Conservation (phyloP, 2,329 filamentous ascomycete species). For the Fusarium nisikadoi region DNA sequence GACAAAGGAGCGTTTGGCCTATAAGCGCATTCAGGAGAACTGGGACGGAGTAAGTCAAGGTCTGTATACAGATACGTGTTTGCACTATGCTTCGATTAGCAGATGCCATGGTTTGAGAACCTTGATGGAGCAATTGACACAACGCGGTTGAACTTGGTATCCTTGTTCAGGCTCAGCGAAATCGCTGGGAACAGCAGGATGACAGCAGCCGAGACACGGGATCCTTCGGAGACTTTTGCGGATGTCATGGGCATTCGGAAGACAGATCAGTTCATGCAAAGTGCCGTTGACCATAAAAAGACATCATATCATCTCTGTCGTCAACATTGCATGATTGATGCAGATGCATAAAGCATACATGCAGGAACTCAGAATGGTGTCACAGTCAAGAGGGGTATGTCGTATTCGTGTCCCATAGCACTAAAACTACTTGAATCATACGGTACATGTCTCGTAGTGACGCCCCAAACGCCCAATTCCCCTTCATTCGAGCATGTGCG, state of each 20-base stretch:
- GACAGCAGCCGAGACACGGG: neutral
- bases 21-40: no score
- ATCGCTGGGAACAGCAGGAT: neutral
- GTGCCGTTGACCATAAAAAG: no score
- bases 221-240: neutral
- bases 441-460: slow-evolving; percentile 7
- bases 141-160: neutral
- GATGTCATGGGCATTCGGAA: neutral
- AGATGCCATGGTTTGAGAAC: neutral
- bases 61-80: neutral
- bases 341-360: neutral
- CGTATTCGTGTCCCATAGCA: slow-evolving; percentile 3
- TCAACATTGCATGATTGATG: neutral
- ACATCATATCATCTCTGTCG: neutral
- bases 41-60: neutral
- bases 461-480: slow-evolving; percentile 15
- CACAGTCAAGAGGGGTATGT: neutral
- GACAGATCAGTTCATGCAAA: neutral
- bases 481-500: neutral
- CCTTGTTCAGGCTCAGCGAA: neutral
- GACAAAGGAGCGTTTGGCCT: no score
- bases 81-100: no score
- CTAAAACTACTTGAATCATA: slow-evolving; percentile 2
- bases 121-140: neutral
- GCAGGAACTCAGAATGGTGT: neutral